Evolutionary conservation across 495 filamentous ascomycete genomes (phyloP).

Genomic region (Poronia punctata): DNA sequence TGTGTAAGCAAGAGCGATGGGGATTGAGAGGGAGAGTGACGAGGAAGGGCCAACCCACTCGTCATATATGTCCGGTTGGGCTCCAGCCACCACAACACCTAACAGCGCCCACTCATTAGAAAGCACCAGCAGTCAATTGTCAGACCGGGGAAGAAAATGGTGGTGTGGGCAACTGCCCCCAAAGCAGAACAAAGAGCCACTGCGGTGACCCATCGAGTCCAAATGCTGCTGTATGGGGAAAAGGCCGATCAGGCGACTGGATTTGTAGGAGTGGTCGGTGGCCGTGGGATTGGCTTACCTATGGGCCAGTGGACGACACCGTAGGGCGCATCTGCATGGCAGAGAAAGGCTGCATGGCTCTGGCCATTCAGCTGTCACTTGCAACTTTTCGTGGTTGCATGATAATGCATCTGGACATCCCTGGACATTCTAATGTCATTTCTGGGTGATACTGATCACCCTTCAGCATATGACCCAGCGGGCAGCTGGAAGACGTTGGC

Average conservation of each 20-base stretch:
- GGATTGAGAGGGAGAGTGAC: no score
- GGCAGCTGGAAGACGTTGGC: constrained; percentile 3
- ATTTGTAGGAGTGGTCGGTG: constrained; percentile 27
- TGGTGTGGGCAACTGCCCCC: constrained; percentile 9
- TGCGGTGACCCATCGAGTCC: constrained; percentile 6
- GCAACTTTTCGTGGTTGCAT: constrained; percentile 28
- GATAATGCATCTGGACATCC: constrained; percentile 24
- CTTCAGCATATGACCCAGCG: constrained; percentile 26
- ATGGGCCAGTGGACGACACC: constrained; percentile 20
- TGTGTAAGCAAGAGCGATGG: no score
- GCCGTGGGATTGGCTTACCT: constrained; percentile 30
- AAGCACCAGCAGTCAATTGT: no score
- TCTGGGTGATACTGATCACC: not conserved
- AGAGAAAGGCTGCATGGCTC: constrained; percentile 23
- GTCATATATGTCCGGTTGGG: no score
- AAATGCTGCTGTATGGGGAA: constrained; percentile 13
- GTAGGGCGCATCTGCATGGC: constrained; percentile 26
- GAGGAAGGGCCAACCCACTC: no score
- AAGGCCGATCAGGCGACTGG: constrained; percentile 27
- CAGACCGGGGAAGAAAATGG: no score
- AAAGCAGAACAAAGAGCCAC: constrained; percentile 8
- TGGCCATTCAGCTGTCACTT: constrained; percentile 24
- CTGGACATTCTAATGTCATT: constrained; percentile 15
- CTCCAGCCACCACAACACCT: no score
- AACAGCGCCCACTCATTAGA: no score